Conservation (phyloP, 371 early-diverging fungal species). For the Circinella umbellata region DNA sequence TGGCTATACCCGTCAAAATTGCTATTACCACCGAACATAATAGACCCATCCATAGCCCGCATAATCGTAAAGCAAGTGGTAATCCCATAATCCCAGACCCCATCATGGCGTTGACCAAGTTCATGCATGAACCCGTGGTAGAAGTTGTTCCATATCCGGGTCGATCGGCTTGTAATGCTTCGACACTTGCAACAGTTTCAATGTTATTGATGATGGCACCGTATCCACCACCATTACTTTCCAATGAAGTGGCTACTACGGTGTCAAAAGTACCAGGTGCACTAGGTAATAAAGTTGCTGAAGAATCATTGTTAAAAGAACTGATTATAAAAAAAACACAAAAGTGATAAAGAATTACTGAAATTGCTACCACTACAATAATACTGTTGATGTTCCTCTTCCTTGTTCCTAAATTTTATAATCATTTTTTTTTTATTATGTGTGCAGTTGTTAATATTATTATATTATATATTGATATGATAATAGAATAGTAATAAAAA, state of each 20-base stretch:
- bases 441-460: not conserved
- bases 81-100: constrained; percentile 65
- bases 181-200: not conserved
- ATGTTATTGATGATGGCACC: not conserved
- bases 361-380: not conserved
- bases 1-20: constrained; percentile 46
- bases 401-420: not conserved
- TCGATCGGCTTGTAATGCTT: constrained; percentile 18
- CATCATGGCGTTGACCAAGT: constrained; percentile 62
- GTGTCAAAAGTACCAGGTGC: not conserved
- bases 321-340: not conserved
- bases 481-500: too few species aligned
- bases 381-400: not conserved
- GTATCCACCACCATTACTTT: too few species aligned
- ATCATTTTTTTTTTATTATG: not conserved
- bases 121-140: constrained; percentile 29
- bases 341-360: not conserved
- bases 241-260: not conserved
- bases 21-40: constrained; percentile 45
- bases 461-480: too few species aligned
- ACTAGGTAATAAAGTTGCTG: not conserved
- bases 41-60: constrained; percentile 61
- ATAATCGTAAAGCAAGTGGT: constrained; percentile 52
- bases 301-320: constrained; percentile 3
- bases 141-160: constrained; percentile 25